Evolutionary conservation across 148 eudicot species (phyloP).

Genomic region (Drosera capensis): DNA sequence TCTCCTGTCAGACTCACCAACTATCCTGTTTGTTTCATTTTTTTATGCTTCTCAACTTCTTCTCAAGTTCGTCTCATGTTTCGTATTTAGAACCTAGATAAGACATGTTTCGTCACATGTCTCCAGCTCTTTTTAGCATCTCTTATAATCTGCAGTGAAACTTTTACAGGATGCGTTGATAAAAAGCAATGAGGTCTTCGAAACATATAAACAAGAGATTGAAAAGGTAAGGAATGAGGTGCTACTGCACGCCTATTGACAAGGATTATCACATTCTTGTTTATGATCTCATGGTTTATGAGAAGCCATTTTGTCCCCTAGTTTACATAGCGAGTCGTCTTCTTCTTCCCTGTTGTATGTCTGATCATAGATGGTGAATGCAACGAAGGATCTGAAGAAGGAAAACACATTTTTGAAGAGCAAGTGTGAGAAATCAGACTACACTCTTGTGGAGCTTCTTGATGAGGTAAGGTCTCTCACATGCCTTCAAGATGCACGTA

Average conservation of each 20-base stretch:
- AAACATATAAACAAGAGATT: constrained; percentile 90
- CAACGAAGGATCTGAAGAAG: constrained; percentile 70
- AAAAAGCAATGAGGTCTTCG: constrained; percentile 95
- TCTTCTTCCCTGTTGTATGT: background rate
- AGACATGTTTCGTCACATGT: too few species aligned
- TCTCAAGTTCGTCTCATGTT: background rate
- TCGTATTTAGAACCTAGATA: background rate
- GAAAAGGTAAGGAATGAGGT: constrained; percentile 45
- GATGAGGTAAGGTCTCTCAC: constrained; percentile 49
- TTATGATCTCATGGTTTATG: constrained; percentile 3
- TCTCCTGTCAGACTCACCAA: too few species aligned
- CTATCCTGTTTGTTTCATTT: too few species aligned
- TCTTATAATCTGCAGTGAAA: too few species aligned
- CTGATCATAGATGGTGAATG: constrained; percentile 64
- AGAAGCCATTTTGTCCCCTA: too few species aligned
- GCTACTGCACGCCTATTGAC: too few species aligned
- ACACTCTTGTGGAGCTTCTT: constrained; percentile 74
- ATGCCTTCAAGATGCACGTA: background rate
- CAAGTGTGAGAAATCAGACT: constrained; percentile 73
- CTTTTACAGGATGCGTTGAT: constrained; percentile 73
- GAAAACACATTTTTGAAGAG: constrained; percentile 82
- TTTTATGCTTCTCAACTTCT: background rate
- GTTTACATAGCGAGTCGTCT: background rate
- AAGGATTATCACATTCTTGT: background rate
- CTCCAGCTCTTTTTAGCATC: constrained; percentile 2